Evolutionary conservation across 106 monocot genomes (phyloP).

Genomic region (Dendrobium chrysotoxum): DNA sequence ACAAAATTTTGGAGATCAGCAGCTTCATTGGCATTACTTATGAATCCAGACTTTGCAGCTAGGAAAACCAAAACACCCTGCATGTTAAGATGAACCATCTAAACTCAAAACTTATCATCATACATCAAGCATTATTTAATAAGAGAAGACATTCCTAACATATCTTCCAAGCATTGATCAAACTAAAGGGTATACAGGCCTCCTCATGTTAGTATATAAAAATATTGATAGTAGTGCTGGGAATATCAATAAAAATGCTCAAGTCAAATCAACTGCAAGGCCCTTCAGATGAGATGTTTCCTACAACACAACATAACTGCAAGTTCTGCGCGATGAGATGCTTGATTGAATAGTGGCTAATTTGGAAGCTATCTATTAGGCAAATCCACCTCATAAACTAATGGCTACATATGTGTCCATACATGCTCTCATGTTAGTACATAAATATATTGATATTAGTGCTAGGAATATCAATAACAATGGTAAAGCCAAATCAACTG

Average conservation of each 20-base stretch:
- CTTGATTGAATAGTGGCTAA: background rate
- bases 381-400: background rate
- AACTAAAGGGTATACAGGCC: background rate
- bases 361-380: background rate
- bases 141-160: background rate
- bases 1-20: constrained; percentile 95
- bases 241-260: background rate
- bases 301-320: background rate
- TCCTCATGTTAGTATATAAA: background rate
- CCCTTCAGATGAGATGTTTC: background rate
- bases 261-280: background rate
- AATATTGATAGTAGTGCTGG: background rate
- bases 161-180: background rate
- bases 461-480: background rate
- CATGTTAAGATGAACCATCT: background rate
- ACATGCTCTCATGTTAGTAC: background rate
- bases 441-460: background rate
- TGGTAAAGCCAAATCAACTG: background rate
- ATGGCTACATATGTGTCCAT: background rate
- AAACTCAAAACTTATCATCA: background rate
- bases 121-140: background rate
- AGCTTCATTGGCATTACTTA: constrained; percentile 80
- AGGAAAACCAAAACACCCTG: constrained; percentile 98
- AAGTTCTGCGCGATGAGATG: too few relatives aligned
- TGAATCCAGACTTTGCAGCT: constrained; percentile 82